Percentiles rank a stretch among this genome's conserved stretches.
Evolutionary conservation across 2,329 filamentous ascomycete genomes (phyloP).

Genomic region (Zopfia rhizophila): DNA sequence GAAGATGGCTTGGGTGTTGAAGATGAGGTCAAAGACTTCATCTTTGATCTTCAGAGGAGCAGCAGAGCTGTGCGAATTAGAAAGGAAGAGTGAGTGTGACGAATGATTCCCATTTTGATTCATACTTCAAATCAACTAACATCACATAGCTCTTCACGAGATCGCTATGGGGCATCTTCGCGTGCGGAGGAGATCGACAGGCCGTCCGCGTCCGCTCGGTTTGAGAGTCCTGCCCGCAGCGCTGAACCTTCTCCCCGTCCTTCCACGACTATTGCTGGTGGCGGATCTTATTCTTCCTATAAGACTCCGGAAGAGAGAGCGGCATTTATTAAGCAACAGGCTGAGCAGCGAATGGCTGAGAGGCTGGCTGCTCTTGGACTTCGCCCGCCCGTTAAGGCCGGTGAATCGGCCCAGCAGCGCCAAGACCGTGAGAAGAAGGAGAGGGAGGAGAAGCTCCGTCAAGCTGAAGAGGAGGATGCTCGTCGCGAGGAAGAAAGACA

Average conservation of each 20-base stretch:
- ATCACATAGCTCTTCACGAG: slow-evolving; percentile 35
- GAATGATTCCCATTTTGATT: no score
- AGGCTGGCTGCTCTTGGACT: slow-evolving; percentile 92
- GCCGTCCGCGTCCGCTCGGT: slow-evolving; percentile 49
- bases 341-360: slow-evolving; percentile 96
- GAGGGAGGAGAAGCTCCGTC: slow-evolving; percentile 83
- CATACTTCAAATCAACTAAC: slow-evolving; percentile 26
- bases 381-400: slow-evolving; percentile 80
- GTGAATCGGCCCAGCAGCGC: slow-evolving; percentile 84
- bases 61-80: slow-evolving; percentile 79
- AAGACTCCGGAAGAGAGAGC: slow-evolving; percentile 93
- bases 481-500: slow-evolving; percentile 89
- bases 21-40: slow-evolving; percentile 96
- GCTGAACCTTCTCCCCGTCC: slow-evolving; percentile 65
- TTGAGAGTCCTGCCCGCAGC: slow-evolving; percentile 61
- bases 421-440: slow-evolving; percentile 89
- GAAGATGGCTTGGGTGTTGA: slow-evolving; percentile 96
- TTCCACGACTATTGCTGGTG: slow-evolving; percentile 63
- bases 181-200: slow-evolving; percentile 47
- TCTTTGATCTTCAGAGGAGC: slow-evolving; percentile 91
- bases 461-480: slow-evolving; percentile 94
- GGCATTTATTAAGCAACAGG: slow-evolving; percentile 96
- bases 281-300: slow-evolving; percentile 81
- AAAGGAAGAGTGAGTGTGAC: slow-evolving; percentile 64
- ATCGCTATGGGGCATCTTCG: slow-evolving; percentile 52